Base-by-base conservation (phyloP, 2,329 filamentous ascomycete genomes). In the Phaeophleospora eucalypticola region DNA sequence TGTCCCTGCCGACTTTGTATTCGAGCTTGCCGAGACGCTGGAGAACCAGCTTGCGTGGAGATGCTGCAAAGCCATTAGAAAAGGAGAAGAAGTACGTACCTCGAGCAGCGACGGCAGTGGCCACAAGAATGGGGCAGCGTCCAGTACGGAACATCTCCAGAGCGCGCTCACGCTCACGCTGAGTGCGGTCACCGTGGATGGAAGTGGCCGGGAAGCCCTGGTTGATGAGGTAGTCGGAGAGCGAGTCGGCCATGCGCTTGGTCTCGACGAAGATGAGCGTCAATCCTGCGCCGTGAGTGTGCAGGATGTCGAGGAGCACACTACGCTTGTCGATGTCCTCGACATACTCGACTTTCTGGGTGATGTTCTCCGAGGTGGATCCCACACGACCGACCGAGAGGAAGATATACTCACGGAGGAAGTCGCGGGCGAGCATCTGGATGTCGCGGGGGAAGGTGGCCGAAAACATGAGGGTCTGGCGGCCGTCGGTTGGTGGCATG, bases 291-390 rank as follows among this genome's bases (percentile, higher is more conserved):
- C 84, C 87, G 63, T 96, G 89, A 35, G 89, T 95, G 79, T 97
- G 91, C 45, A 98, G 84, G 58, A 98, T 97, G 64, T 98, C 93
- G 51, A 98, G 82, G 40, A 98, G 83, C 55, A 97, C 90, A 46
- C 93, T 97, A 68, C 90, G 89, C 84, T 98, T 98, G 80, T 98
- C 93, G 54, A 82, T 74, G 62, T 97, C 93, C 75, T 97, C 91
- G 51, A 97, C 87, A 62, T 97, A 97, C 74, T 97, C 91, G 46
- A 98, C 83, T 79, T 95, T 95, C 73, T 98, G 93, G 45, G 93
- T 97, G 54, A 98, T 97, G 80, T 97, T 98, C 82, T 97, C 91
- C n/a, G 93, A 97, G 24, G 93, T 97, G 42, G 93, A 97, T 72
- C 93, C 93, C 51, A 97, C 93, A 81, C 93, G 91, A 65, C 91